phyloP scores from a whole-genome alignment of 768 basidiomycete species.

The Lentinula detonsa region DNA sequence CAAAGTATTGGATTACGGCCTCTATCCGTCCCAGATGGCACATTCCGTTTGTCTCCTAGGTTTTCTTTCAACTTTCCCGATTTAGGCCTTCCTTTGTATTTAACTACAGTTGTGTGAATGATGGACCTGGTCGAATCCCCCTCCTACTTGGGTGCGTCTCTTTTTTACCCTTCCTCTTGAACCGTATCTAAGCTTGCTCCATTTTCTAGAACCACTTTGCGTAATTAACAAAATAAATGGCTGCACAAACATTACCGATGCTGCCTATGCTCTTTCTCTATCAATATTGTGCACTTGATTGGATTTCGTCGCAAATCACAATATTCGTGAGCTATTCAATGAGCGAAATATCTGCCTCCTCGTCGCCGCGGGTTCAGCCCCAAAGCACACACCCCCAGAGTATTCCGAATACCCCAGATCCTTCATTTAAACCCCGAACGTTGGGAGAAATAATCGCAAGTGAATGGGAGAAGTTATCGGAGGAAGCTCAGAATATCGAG shows the following conservation, averaged over 20 bases:
- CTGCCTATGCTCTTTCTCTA: background rate
- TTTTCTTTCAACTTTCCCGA: slow-evolving; percentile 9
- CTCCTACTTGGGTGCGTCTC: background rate
- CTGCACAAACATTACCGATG: background rate
- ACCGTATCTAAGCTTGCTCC: background rate
- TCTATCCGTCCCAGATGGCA: background rate
- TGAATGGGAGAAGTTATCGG: background rate
- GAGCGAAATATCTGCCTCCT: background rate
- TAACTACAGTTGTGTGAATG: slow-evolving; percentile 2
- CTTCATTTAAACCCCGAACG: background rate
- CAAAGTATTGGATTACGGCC: background rate
- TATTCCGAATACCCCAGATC: background rate
- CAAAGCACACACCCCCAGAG: background rate
- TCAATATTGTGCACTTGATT: background rate
- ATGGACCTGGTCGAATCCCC: slow-evolving; percentile 2
- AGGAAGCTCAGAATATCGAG: background rate
- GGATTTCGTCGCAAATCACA: background rate
- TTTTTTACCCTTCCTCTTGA: background rate
- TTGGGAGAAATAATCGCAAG: background rate
- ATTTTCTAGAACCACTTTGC: background rate
- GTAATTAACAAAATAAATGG: background rate
- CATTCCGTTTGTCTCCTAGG: background rate
- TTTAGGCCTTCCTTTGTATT: slow-evolving; percentile 8
- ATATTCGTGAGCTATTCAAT: background rate
- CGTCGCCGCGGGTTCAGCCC: background rate